Evolutionary conservation across 371 early-diverging fungal genomes (phyloP).

Genomic region (Haplosporangium sp.): DNA sequence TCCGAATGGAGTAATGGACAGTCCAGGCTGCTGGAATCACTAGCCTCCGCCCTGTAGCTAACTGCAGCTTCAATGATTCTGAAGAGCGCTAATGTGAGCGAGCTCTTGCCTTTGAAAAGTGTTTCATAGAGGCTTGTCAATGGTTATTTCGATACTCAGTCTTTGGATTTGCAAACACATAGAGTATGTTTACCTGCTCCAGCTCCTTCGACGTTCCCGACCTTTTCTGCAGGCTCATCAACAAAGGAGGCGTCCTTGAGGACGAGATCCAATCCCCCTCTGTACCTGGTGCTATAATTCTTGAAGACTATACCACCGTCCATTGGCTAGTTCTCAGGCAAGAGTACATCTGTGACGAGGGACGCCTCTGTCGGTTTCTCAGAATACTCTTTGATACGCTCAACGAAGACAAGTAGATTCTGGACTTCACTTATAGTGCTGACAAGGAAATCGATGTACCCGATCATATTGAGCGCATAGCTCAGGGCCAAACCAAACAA

Average conservation of each 20-base stretch:
- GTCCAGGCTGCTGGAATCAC: slow-evolving; percentile 9
- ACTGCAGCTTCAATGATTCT: slow-evolving; percentile 74
- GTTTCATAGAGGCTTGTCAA: too few relatives aligned
- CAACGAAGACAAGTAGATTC: slow-evolving; percentile 69
- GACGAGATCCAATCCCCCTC: slow-evolving; percentile 70
- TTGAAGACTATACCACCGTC: slow-evolving; percentile 68
- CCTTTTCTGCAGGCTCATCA: slow-evolving; percentile 58
- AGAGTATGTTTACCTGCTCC: slow-evolving; percentile 59
- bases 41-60: slow-evolving; percentile 30
- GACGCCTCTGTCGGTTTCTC: slow-evolving; percentile 64
- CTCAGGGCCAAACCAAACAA: slow-evolving; percentile 74
- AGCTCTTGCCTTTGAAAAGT: slow-evolving; percentile 63
- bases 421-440: slow-evolving; percentile 62
- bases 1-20: neutral
- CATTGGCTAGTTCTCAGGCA: slow-evolving; percentile 58
- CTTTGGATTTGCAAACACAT: too few relatives aligned
- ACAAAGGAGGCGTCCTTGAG: slow-evolving; percentile 61
- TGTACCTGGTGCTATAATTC: slow-evolving; percentile 69
- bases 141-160: too few relatives aligned
- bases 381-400: slow-evolving; percentile 72
- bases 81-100: slow-evolving; percentile 75
- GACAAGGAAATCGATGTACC: slow-evolving; percentile 16
- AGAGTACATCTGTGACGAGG: slow-evolving; percentile 27
- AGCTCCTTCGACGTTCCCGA: slow-evolving; percentile 73
- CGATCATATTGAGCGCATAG: slow-evolving; percentile 63